Evolutionary conservation across 208 protist genomes (phyloP).

Genomic region (Naegleria gruberi): DNA sequence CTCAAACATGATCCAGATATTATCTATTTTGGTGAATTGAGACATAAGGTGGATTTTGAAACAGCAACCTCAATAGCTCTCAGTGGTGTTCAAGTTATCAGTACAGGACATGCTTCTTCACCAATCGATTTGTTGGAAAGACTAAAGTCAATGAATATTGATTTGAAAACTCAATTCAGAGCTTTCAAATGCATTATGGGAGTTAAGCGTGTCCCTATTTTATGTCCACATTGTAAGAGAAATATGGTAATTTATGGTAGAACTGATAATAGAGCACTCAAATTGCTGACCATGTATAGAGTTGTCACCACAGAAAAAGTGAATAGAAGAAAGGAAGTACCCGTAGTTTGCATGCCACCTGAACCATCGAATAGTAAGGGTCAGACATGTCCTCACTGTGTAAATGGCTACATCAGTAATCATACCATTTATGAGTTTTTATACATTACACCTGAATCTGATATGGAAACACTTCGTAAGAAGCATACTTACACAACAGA

Average conservation of each 20-base stretch:
- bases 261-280: not conserved
- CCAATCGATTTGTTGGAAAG: conserved; percentile 25
- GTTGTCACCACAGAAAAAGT: not conserved
- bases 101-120: conserved; percentile 14
- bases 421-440: conserved; percentile 29
- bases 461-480: conserved; percentile 6
- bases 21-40: conserved; percentile 27
- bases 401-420: conserved; percentile 23
- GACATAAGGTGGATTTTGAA: conserved; percentile 25
- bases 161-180: conserved; percentile 28
- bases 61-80: conserved; percentile 26
- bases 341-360: conserved; percentile 21
- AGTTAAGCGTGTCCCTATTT: conserved; percentile 16
- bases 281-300: conserved; percentile 20
- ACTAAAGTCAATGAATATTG: conserved; percentile 26
- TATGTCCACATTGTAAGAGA: conserved; percentile 23
- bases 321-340: not conserved
- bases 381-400: conserved; percentile 20
- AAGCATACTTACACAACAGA: conserved; percentile 25
- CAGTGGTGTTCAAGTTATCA: conserved; percentile 7
- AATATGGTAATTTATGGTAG: conserved; percentile 14
- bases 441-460: conserved; percentile 24
- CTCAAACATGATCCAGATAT: conserved; percentile 28
- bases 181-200: conserved; percentile 24
- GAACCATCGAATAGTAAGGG: not conserved